Evolutionary conservation across 2,329 filamentous ascomycete genomes (phyloP).

Genomic region (Byssochlamys sp.): DNA sequence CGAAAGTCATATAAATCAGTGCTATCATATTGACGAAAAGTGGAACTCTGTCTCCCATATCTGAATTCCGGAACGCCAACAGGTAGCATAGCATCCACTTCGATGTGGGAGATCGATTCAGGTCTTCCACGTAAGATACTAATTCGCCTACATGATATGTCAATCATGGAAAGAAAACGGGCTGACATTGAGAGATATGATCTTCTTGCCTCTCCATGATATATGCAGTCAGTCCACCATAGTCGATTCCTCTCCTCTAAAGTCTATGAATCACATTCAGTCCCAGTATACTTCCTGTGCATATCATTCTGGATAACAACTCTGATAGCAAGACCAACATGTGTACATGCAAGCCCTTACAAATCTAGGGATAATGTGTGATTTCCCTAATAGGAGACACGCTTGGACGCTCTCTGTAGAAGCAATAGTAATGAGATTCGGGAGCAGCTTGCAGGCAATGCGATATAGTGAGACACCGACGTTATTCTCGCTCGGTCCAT

Average conservation of each 20-base stretch:
- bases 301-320: constrained; percentile 53
- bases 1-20: constrained; percentile 33
- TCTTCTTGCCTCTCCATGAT: constrained; percentile 45
- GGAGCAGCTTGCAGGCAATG: constrained; percentile 45
- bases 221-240: constrained; percentile 50
- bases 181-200: neutral
- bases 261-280: constrained; percentile 39
- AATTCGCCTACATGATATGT: constrained; percentile 34
- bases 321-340: constrained; percentile 47
- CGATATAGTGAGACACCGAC: constrained; percentile 50
- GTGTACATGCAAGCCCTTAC: constrained; percentile 48
- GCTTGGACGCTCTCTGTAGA: constrained; percentile 51
- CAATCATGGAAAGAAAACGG: constrained; percentile 2
- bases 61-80: constrained; percentile 38
- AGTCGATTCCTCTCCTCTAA: constrained; percentile 48
- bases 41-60: constrained; percentile 31
- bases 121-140: constrained; percentile 49
- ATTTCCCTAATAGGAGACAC: constrained; percentile 48
- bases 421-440: constrained; percentile 48
- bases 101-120: constrained; percentile 42
- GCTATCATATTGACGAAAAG: constrained; percentile 41
- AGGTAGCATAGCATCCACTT: constrained; percentile 47
- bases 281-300: constrained; percentile 44
- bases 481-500: constrained; percentile 41
- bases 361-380: constrained; percentile 47